phyloP scores from a whole-genome alignment of 2,329 filamentous ascomycete species.

The Fusarium fujikuroi region DNA sequence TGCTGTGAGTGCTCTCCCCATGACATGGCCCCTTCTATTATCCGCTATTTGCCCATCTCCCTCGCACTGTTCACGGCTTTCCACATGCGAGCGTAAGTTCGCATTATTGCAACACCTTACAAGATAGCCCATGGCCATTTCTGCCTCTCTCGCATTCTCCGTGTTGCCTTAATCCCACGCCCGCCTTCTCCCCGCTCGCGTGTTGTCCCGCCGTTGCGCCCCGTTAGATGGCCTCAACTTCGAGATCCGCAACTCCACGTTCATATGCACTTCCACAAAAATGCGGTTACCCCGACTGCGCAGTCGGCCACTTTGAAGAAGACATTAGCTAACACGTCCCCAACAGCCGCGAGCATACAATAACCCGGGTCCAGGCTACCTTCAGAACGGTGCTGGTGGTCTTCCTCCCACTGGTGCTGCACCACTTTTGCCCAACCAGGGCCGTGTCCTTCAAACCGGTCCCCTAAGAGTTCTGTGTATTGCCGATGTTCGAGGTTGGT shows the following conservation, averaged over 20 bases:
- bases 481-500: conserved; percentile 75
- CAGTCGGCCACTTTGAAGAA: background rate
- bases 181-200: conserved; percentile 33
- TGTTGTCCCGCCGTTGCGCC: conserved; percentile 38
- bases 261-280: conserved; percentile 14
- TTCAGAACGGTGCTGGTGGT: conserved; percentile 70
- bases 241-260: conserved; percentile 27
- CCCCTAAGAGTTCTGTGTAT: conserved; percentile 76
- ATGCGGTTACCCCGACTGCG: background rate
- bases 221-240: conserved; percentile 28
- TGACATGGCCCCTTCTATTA: conserved; percentile 32
- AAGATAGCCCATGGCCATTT: background rate
- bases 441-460: conserved; percentile 72
- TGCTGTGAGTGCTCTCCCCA: conserved; percentile 52
- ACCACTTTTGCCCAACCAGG: conserved; percentile 74
- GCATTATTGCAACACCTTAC: background rate
- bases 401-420: conserved; percentile 68
- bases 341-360: conserved; percentile 58
- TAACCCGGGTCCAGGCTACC: conserved; percentile 67
- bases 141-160: background rate
- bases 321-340: conserved; percentile 36
- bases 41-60: conserved; percentile 21
- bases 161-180: conserved; percentile 1
- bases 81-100: conserved; percentile 10
- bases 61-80: conserved; percentile 6